Evolutionary conservation across 1,284 basidiomycete species (phyloP).

Genomic region (Cryptococcus depauperatus): DNA sequence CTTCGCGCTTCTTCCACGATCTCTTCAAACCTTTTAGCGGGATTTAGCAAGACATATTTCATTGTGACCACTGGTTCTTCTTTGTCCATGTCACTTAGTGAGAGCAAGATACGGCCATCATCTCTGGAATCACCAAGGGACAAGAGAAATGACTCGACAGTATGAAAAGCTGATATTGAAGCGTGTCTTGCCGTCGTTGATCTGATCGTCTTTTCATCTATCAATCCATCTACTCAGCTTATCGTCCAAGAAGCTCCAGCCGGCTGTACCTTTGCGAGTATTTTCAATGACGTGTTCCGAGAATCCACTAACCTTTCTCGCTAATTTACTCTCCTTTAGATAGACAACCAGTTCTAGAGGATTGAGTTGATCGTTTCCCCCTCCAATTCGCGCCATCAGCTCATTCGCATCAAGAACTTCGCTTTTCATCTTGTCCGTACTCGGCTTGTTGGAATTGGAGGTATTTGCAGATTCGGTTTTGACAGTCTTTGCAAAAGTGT

Average conservation of each 20-base stretch:
- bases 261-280: conserved; percentile 44
- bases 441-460: conserved; percentile 46
- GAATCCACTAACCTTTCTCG: conserved; percentile 64
- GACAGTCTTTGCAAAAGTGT: conserved; percentile 48
- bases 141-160: conserved; percentile 75
- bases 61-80: conserved; percentile 51
- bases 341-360: conserved; percentile 75
- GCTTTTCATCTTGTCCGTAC: conserved; percentile 9
- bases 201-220: conserved; percentile 9
- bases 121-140: conserved; percentile 72
- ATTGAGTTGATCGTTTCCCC: conserved; percentile 61
- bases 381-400: conserved; percentile 60
- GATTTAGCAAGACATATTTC: conserved; percentile 92
- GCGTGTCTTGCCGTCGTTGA: conserved; percentile 26
- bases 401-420: conserved; percentile 47
- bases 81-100: conserved; percentile 41
- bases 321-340: conserved; percentile 74
- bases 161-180: conserved; percentile 68
- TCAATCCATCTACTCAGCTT: too few relatives aligned
- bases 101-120: conserved; percentile 53
- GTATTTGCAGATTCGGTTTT: conserved; percentile 61
- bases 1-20: conserved; percentile 71
- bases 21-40: conserved; percentile 74
- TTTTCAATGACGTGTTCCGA: conserved; percentile 59
- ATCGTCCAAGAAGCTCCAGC: too few relatives aligned